Conservation (phyloP, 2,329 filamentous ascomycete genomes). For the Sporothrix humicola region DNA sequence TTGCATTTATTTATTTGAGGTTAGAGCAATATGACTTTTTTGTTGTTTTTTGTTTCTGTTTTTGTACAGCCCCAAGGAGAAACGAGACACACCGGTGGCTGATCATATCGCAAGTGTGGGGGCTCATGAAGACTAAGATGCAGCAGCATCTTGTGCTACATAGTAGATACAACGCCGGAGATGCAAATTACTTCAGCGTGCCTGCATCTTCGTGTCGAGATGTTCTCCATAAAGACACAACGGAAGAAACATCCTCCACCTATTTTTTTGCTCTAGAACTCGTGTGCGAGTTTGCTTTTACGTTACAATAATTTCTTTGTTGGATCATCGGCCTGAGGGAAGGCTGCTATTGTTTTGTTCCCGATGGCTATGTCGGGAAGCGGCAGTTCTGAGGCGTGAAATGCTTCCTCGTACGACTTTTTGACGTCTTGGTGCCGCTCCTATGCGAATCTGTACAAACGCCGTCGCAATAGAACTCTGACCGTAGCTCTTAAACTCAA, state of each 20-base stretch:
- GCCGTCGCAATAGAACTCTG: not conserved
- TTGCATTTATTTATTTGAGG: not conserved
- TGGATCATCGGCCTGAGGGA: constrained; percentile 1
- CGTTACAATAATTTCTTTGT: not conserved
- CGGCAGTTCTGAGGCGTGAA: too few species aligned
- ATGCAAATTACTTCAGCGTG: not conserved
- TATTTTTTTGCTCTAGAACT: not conserved
- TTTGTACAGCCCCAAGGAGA: not conserved
- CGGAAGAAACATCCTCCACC: not conserved
- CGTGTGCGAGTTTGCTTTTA: not conserved
- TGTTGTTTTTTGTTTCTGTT: not conserved
- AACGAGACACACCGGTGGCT: not conserved
- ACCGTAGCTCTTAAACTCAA: too few species aligned
- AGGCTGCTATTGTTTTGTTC: not conserved
- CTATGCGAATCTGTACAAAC: not conserved
- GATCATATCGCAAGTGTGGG: not conserved
- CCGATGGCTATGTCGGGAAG: not conserved
- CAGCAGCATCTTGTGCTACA: not conserved
- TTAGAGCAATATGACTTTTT: not conserved
- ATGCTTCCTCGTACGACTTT: not conserved
- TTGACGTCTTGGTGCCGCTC: not conserved
- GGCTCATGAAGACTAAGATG: not conserved
- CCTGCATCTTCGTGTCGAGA: not conserved
- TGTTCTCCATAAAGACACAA: not conserved
- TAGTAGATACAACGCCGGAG: too few species aligned